phyloP scores from a whole-genome alignment of 2,329 filamentous ascomycete genomes.

The Ceratocystis albifundus region DNA sequence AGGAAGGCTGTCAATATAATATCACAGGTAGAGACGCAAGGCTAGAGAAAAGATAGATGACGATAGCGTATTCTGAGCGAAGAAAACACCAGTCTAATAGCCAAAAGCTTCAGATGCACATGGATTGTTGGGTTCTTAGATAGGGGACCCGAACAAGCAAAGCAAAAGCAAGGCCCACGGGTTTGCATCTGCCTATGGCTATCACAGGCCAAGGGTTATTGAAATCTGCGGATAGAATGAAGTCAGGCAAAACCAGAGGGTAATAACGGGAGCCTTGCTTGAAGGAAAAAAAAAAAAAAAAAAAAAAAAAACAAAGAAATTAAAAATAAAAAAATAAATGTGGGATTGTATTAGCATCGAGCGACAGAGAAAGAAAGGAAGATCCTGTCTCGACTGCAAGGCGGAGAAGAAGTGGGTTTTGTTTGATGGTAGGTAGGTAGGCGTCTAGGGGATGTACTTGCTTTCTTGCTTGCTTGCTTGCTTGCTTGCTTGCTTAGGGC shows the following conservation, averaged over 20 bases:
- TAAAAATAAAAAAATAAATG: background rate
- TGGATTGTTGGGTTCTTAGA: too few species aligned
- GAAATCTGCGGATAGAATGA: background rate
- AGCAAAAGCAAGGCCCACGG: background rate
- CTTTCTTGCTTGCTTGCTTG: background rate
- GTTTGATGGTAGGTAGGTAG: background rate
- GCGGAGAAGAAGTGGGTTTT: conserved; percentile 12
- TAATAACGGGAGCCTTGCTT: too few species aligned
- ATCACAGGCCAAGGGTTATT: background rate
- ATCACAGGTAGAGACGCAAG: too few species aligned
- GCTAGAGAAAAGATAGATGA: background rate
- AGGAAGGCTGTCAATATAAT: background rate
- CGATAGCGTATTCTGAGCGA: background rate
- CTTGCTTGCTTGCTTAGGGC: background rate
- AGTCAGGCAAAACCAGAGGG: too few species aligned
- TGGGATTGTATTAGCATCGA: conserved; percentile 1
- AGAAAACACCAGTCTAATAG: too few species aligned
- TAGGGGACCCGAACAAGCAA: background rate
- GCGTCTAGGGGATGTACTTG: background rate
- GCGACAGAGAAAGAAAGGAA: background rate
- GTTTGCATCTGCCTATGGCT: background rate
- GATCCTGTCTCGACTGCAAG: conserved; percentile 3
- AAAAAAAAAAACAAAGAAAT: background rate
- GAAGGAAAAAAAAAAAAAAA: background rate
- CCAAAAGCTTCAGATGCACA: too few species aligned